A percentile compares a stretch with the other conserved stretches of the same genome.
Conservation (phyloP, 2,329 filamentous ascomycete genomes). For the Penicillium freii region DNA sequence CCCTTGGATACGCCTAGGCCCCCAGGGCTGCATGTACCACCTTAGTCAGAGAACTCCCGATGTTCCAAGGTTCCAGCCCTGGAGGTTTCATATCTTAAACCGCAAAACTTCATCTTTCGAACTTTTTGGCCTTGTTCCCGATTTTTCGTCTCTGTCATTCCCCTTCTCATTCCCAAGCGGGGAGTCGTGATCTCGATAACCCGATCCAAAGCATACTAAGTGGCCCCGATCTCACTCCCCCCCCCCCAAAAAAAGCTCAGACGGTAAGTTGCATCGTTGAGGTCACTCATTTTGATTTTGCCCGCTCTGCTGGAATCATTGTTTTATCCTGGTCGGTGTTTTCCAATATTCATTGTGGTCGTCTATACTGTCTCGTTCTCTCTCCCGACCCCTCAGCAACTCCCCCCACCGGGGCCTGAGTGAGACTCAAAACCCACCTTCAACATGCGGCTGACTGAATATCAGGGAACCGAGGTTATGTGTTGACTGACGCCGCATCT, state of each 20-base stretch:
- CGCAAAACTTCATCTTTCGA: not conserved
- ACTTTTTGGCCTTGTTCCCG: not conserved
- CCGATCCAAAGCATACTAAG: conserved; percentile 20
- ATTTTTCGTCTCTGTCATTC: not conserved
- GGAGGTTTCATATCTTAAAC: not conserved
- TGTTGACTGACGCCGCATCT: conserved; percentile 11
- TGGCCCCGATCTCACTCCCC: conserved; percentile 17
- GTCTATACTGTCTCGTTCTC: not conserved
- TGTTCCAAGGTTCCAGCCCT: not conserved
- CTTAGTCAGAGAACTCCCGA: conserved; percentile 9
- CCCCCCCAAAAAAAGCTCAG: conserved; percentile 21
- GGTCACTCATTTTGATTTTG: conserved; percentile 17
- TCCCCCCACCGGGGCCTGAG: not conserved
- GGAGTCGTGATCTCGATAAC: conserved; percentile 12
- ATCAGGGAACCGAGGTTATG: conserved; percentile 18
- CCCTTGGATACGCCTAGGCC: conserved; percentile 10
- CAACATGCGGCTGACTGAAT: conserved; percentile 8
- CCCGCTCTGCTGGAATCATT: conserved; percentile 4
- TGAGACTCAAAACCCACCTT: conserved; percentile 2
- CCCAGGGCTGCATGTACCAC: not conserved
- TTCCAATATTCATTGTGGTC: not conserved
- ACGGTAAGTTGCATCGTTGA: conserved; percentile 7
- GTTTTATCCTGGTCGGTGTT: conserved; percentile 5
- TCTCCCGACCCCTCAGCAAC: conserved; percentile 3
- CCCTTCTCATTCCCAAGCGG: not conserved